Base-by-base conservation (phyloP, 2,329 filamentous ascomycete genomes). In the Neophaeococcomyces aloes region DNA sequence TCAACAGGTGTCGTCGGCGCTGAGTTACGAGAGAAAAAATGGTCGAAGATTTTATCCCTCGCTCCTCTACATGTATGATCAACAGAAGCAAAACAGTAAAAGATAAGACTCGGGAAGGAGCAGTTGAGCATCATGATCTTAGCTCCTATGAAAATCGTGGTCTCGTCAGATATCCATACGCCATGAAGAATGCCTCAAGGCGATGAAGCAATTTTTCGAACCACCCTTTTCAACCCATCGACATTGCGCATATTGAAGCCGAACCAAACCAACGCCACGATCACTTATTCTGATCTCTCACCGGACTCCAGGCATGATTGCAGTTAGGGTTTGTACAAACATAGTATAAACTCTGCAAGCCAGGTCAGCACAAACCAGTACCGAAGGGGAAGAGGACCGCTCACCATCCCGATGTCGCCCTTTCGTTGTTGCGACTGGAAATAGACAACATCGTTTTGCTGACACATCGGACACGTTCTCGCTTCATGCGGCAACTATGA, bases 391-490 rank as follows among this genome's bases (percentile, higher is more conserved):
- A 11, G 30, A 33, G 32, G 30, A 25, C 38, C 10, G 55, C 83
- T 73, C 67, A 96, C 91, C 91, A 98, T 98, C 69, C 91, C 91
- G 34, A 91, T 98, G 65, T 96, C 88, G 38, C 86, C 86, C 55
- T 83, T 94, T 66, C 91, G 83, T 70, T 96, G 88, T 63, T 98
- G 91, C 49, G 88, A 95, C 70, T 98, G 91, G 72, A 98, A 98
- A 70, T 94, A 98, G 48, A 98, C 93, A 35, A 88, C 87, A 67
- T 96, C 88, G 56, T 79, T 78, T 64, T 91, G 83, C 53, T 76
- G 75, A 72, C 93, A 98, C 55, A 72, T 75, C 41, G 87, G 86
- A 68, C 91, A 98, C 48, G 75, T 75, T 67, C 84, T 86, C 62
- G 86, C 85, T 57, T 86, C 81, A 58, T 88, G 82, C 52, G 91